Base-by-base conservation (phyloP, 1,139 yeast genomes). In the Lodderomyces beijingensis region DNA sequence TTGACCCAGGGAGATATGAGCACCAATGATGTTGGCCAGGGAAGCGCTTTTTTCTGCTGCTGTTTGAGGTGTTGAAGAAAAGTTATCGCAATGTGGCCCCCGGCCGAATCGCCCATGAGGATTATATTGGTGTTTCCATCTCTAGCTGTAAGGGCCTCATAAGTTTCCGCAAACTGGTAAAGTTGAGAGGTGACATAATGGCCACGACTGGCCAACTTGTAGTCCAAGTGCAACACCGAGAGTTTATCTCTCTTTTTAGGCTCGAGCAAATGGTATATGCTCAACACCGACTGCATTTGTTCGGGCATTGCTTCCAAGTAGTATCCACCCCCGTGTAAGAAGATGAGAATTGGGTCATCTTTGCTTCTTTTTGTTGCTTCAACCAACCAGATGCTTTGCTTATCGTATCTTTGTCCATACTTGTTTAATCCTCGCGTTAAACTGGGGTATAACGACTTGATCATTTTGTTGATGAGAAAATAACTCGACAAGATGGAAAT, bases 291-390 rank as follows among this genome's bases (percentile, higher is more conserved):
- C 35, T 56, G 56, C 19, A 65, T 25, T 38, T 67, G 74, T 28
- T 49, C 45, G 0, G 60, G 58, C 31, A 48, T 46, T 1, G 67
- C 56, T 36, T 65, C 59, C 24, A 64, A 35, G 34, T 53, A 63
- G 42, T 55, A 67, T 1, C 73, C 73, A 3, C 74, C 74, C 11
- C 74, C 74, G 39, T 68, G 74, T n/a, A 50, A 41, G 38, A 52
- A 67, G 16, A 67, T 46, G 13, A 68, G 44, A 12, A 68, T 46
- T 0, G 72, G 72, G 38, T 65, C 70, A 5, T 19, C n/a, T 1
- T 23, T 19, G 10, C 51, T 42, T 16, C 59, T 45, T 22, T 51
- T 41, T 4, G 12, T 8, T 28, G 53, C 55, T 40, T 60, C 60
- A 3, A 52, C 62, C 10, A 67, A 32, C 73, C 73, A 67, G 26